Base-by-base conservation (phyloP, 2,329 filamentous ascomycete genomes). In the Ustulina deusta region DNA sequence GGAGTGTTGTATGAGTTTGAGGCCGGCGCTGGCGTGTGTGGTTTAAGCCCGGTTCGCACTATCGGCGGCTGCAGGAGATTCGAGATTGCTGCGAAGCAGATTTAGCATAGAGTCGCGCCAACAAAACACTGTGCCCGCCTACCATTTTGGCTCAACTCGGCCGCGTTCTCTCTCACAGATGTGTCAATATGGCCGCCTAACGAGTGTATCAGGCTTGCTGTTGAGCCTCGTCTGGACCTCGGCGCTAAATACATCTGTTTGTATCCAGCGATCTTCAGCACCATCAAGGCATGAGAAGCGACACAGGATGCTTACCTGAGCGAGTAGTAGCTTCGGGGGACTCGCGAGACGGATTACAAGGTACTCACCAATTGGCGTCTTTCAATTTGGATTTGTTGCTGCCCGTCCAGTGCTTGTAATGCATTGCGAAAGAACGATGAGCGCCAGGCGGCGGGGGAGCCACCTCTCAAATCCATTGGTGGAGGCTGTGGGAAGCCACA, bases 61-160 rank as follows among this genome's bases (percentile, higher is more conserved):
- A 97, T 97, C 3, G 95, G 93, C 36, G 93, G 91, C 76, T 97
- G 92, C 3, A 97, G 86, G 15, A 97, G 86, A 1, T 93, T 97
- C 11, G 94, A 97, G 74, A 98, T 97, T 70, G 95, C 59, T 58
- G 36, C 40, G 15, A 59, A 34, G 17, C 52, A 11, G 27, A 20
- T 20, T 63, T 63, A 55, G 40, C 42, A 63, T 40, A 63, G 61
- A 48, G 51, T 57, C 29, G 32, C 49, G 51, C 61, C 61, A 44
- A 42, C 32, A n/a, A 63, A 29, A 40, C 15, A 52, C 29, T 36
- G 25, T n/a, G n/a, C n/a, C n/a, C n/a, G n/a, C 6, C 36, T 56
- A 58, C 52, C 93, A 87, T 97, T 97, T 74, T 94, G 92, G 17
- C 90, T 89, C 22, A 89, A 88, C 79, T 97, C 93, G 49, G 85